Conservation (phyloP, 2,329 filamentous ascomycete genomes). For the Karstenula rhodostoma region DNA sequence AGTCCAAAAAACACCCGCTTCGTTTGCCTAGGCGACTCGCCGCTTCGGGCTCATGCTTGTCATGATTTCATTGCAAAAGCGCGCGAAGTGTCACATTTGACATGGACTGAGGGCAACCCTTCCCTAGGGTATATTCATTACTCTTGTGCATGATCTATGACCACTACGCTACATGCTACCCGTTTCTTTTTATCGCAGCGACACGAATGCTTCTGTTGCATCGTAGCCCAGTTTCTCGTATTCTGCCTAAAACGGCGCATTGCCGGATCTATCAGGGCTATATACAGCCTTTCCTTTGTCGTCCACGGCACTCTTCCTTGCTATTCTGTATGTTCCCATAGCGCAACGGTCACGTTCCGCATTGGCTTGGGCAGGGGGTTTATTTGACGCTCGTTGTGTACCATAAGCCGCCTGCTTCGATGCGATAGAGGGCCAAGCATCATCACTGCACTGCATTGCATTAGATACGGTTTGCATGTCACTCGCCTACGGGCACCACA, state of each 20-base stretch:
- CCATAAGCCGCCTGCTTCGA: background rate
- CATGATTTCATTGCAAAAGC: background rate
- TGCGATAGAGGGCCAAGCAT: constrained; percentile 4
- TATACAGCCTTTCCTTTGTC: constrained; percentile 6
- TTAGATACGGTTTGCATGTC: constrained; percentile 1
- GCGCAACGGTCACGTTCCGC: background rate
- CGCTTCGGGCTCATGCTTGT: constrained; percentile 6
- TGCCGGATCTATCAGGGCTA: background rate
- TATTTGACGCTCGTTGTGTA: background rate
- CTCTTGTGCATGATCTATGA: background rate
- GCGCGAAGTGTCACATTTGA: background rate
- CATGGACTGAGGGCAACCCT: background rate
- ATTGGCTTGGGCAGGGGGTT: background rate
- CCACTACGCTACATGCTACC: background rate
- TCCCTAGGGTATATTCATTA: background rate
- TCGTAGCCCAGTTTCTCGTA: background rate
- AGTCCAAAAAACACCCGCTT: background rate
- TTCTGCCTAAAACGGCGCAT: background rate
- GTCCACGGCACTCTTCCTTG: constrained; percentile 1
- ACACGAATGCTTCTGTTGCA: background rate
- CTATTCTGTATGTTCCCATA: background rate
- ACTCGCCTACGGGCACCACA: background rate
- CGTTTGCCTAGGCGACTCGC: background rate
- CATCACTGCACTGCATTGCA: constrained; percentile 5
- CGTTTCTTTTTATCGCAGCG: background rate